phyloP scores from a whole-genome alignment of 2,329 filamentous ascomycete species.

The Ambrosiella xylebori region DNA sequence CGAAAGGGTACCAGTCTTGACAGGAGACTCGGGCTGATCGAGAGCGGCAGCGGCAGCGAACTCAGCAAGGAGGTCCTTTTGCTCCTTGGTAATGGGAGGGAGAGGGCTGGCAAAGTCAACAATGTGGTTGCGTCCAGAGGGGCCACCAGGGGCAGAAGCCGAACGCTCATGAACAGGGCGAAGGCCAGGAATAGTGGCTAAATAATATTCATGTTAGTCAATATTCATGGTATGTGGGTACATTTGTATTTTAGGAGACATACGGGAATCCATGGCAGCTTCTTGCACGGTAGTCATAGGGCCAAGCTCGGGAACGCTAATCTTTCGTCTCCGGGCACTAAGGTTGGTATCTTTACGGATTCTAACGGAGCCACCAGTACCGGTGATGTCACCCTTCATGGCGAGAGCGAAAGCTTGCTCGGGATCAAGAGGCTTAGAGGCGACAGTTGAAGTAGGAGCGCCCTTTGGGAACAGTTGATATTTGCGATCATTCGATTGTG shows the following conservation, averaged over 20 bases:
- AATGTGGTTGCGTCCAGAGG: slow-evolving; percentile 6
- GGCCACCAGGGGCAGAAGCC: slow-evolving; percentile 37
- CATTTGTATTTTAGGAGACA: slow-evolving; percentile 12
- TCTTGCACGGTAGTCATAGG: slow-evolving; percentile 55
- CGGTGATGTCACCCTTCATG: slow-evolving; percentile 27
- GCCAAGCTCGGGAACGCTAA: slow-evolving; percentile 46
- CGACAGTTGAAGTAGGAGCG: slow-evolving; percentile 17
- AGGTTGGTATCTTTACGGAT: slow-evolving; percentile 41
- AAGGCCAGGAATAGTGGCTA: slow-evolving; percentile 50
- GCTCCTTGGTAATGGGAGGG: slow-evolving; percentile 18
- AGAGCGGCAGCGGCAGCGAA: slow-evolving; percentile 1
- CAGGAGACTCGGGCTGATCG: slow-evolving; percentile 5
- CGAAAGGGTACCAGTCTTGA: slow-evolving; percentile 1
- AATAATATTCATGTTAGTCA: background rate
- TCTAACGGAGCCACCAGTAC: slow-evolving; percentile 26
- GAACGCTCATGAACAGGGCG: slow-evolving; percentile 48
- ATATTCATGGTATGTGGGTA: background rate
- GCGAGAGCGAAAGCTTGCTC: slow-evolving; percentile 31
- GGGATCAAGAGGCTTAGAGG: slow-evolving; percentile 29
- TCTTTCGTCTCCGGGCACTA: slow-evolving; percentile 40
- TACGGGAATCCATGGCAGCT: slow-evolving; percentile 52
- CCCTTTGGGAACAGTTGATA: slow-evolving; percentile 45
- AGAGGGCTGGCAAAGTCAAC: slow-evolving; percentile 5
- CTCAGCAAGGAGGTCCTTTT: slow-evolving; percentile 17
- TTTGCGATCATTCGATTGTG: slow-evolving; percentile 23